Conservation (phyloP, 2,329 filamentous ascomycete species). For the Verticillium albo-atrum region DNA sequence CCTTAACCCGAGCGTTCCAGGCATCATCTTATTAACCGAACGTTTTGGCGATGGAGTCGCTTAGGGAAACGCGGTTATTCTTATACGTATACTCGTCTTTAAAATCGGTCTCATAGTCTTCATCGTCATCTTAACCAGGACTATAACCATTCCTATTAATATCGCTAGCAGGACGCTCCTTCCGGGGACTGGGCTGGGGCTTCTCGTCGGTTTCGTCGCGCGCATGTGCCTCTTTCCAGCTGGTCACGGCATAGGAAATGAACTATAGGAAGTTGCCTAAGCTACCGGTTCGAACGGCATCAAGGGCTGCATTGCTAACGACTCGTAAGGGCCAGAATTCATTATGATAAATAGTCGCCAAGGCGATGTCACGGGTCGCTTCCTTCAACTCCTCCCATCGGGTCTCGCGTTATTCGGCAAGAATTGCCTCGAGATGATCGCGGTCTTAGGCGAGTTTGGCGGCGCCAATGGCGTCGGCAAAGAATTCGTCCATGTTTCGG, state of each 20-base stretch:
- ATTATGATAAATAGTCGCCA: background rate
- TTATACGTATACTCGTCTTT: background rate
- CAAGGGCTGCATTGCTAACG: constrained; percentile 1
- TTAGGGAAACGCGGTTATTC: background rate
- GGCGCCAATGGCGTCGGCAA: constrained; percentile 7
- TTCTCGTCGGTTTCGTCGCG: background rate
- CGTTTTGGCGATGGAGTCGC: background rate
- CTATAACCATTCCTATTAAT: background rate
- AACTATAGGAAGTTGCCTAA: constrained; percentile 9
- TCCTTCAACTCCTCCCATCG: constrained; percentile 3
- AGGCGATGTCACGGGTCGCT: background rate
- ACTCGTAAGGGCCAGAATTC: background rate
- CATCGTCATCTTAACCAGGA: background rate
- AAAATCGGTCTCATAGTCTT: background rate
- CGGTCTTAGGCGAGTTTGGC: constrained; percentile 3
- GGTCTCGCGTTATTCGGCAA: constrained; percentile 1
- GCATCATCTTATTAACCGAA: background rate
- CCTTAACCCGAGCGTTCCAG: background rate
- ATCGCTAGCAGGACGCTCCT: background rate
- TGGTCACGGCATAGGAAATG: background rate
- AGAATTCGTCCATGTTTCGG: constrained; percentile 7
- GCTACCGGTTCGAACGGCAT: constrained; percentile 7
- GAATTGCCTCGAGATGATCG: constrained; percentile 6
- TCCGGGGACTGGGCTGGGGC: background rate
- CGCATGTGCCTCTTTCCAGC: background rate